Base-by-base conservation (phyloP, 78 protist genomes). In the Dictyostelium citrinum region DNA sequence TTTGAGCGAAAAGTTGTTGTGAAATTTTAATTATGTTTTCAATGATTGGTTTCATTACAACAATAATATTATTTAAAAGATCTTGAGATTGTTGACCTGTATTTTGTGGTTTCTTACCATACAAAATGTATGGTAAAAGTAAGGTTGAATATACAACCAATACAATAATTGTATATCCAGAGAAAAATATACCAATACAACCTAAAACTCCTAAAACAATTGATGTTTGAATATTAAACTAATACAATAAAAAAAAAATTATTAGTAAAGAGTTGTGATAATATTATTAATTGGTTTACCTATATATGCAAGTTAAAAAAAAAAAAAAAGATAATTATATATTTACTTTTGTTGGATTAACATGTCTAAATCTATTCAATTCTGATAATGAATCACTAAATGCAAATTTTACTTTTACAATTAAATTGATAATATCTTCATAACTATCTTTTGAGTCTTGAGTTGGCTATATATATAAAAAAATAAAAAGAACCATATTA, bases 201-300 rank as follows among this genome's bases (percentile, higher is more conserved):
- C 80, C 93, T 5, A 88, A 31, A 10, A 88, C 45, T n/a, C 49
- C 11, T 22, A 75, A 88, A 31, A 88, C 67, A 46, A 88, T 31
- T 9, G 81, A 20, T 11, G 61, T 33, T 68, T 88, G 93, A 68
- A 78, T 64, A 67, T 77, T 77, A 79, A 88, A 88, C 92, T 86
- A 77, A 16, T 2, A 45, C 8, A 16, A 16, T 49, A 43, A 39
- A 16, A 64, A n/a, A 58, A 35, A 33, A 41, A 4, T 61, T 17
- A 8, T n/a, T n/a, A n/a, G n/a, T n/a, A n/a, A n/a, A n/a, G n/a
- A n/a, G n/a, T n/a, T n/a, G n/a, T n/a, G n/a, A 33, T 12, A 24
- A 45, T 9, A 45, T 7, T 0, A 35, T 16, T 81, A 35, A 81
- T 61, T 10, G 11, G 6, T 5, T 46, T 17, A 20, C 43, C 43